Evolutionary conservation across 108 stramenopile species (phyloP), one percentile per base, ranked within the genome.

Genomic region (Cyclotella cryptica): DNA sequence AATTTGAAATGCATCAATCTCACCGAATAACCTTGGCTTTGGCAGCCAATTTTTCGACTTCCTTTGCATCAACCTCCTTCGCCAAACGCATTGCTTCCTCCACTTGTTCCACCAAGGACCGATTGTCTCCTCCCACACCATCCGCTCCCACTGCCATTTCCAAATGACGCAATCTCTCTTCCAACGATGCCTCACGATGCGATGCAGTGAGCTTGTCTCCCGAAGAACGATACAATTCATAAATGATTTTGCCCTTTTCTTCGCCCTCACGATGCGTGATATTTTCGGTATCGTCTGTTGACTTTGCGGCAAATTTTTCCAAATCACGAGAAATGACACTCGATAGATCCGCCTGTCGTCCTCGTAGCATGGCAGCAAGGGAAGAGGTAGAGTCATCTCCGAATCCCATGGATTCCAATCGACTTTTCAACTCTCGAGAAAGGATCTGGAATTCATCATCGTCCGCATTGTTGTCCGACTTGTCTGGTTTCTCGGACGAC

Each of bases 1-100:
- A 13, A 45, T 45, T 45, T 45, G 44, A 45, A 45, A 12, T 45
- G 44, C 29, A 10, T 39, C 15, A 41, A 22, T 53, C 71, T 45
- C 46, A 72, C 71, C 69, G 60, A 47, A 81, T 77, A 18, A 66
- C 85, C 44, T 76, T 79, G 14, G 73, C 72, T 44, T 85, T 78
- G 67, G 87, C 86, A 0, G 83, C 77, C 3, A 77, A 28, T 67
- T 74, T 82, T 22, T 76, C 77, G 35, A 80, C 45, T 42, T 69
- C 58, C 79, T 69, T 67, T 17, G 43, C 72, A 53, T 85, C 85
- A 15, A 83, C 46, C 18, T 69, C 74, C 13, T 77, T 72, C 6
- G 75, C 47, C 35, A 80, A 43, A 27, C 52, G 46, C 35, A 79
- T 58, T 5, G 79, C 83, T 19, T 76, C 74, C n/a, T 80, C 68